These are phyloP conservation scores for Halophytophthora polymorphica DNA, from an alignment of 352 stramenopile genomes.

Conservation along the genomic window DNA sequence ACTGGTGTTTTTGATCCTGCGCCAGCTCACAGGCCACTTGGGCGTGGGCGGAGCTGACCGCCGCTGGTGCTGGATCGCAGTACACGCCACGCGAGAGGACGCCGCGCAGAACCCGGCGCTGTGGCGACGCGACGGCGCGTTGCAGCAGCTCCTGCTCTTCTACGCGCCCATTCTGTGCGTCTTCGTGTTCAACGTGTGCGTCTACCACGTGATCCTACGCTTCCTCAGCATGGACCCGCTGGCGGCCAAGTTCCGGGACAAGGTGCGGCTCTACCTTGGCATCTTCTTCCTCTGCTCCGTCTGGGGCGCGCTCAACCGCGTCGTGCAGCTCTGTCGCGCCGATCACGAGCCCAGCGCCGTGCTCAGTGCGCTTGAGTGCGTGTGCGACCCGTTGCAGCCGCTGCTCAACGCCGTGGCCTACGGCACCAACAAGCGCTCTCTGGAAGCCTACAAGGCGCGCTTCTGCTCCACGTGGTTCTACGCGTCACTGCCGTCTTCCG, in stretches of 20 bases:
- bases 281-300: slow-evolving; percentile 74
- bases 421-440: slow-evolving; percentile 65
- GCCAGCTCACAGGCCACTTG: slow-evolving; percentile 66
- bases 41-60: slow-evolving; percentile 66
- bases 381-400: slow-evolving; percentile 70
- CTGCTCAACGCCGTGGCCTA: slow-evolving; percentile 67
- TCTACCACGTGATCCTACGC: slow-evolving; percentile 61
- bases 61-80: slow-evolving; percentile 75
- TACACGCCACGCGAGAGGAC: slow-evolving; percentile 28
- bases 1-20: slow-evolving; percentile 53
- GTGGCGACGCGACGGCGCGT: slow-evolving; percentile 47
- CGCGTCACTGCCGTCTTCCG: slow-evolving; percentile 53
- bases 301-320: slow-evolving; percentile 64
- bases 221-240: slow-evolving; percentile 68
- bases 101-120: slow-evolving; percentile 22
- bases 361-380: slow-evolving; percentile 60
- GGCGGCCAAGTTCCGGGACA: slow-evolving; percentile 47
- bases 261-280: slow-evolving; percentile 61
- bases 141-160: slow-evolving; percentile 65
- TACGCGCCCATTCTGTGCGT: slow-evolving; percentile 59
- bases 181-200: slow-evolving; percentile 62
- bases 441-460: slow-evolving; percentile 69
- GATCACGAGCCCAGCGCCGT: slow-evolving; percentile 52
- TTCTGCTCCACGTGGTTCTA: slow-evolving; percentile 69
- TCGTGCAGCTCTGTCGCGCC: slow-evolving; percentile 53